A percentile compares a stretch with the other conserved stretches of the same genome.
These are phyloP conservation scores for Kwoniella europaea DNA, from an alignment of 768 basidiomycete genomes.

Conservation along the genomic window DNA sequence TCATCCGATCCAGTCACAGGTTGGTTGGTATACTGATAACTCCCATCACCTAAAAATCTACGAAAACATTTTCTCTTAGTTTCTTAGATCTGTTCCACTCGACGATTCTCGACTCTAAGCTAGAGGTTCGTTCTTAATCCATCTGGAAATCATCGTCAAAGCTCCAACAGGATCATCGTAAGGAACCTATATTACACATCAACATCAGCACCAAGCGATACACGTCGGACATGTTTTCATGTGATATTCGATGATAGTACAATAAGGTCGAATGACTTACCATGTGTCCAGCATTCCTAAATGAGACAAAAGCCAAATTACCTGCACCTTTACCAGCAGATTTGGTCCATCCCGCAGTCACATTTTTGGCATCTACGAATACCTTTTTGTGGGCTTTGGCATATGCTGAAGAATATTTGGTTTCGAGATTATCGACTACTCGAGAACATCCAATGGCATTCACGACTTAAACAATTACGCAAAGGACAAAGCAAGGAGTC, in stretches of 20 bases:
- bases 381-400: constrained; percentile 62
- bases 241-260: too few relatives aligned
- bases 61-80: too few relatives aligned
- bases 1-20: not conserved
- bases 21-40: too few relatives aligned
- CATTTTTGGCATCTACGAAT: constrained; percentile 65
- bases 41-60: too few relatives aligned
- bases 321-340: constrained; percentile 75
- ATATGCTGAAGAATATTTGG: constrained; percentile 70
- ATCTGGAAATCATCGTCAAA: constrained; percentile 64
- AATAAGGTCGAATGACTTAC: constrained; percentile 31
- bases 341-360: constrained; percentile 71
- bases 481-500: not conserved
- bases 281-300: constrained; percentile 78
- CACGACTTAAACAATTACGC: constrained; percentile 34
- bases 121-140: constrained; percentile 59
- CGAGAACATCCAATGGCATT: constrained; percentile 50
- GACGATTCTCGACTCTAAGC: constrained; percentile 22
- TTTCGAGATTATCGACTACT: constrained; percentile 69
- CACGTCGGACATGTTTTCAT: too few relatives aligned
- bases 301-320: constrained; percentile 80
- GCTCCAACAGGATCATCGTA: constrained; percentile 87
- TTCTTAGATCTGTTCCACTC: too few relatives aligned
- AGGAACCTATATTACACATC: constrained; percentile 69
- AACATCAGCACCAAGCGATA: too few relatives aligned